Evolutionary conservation across 768 basidiomycete species (phyloP).

Genomic region (Suillus discolor): DNA sequence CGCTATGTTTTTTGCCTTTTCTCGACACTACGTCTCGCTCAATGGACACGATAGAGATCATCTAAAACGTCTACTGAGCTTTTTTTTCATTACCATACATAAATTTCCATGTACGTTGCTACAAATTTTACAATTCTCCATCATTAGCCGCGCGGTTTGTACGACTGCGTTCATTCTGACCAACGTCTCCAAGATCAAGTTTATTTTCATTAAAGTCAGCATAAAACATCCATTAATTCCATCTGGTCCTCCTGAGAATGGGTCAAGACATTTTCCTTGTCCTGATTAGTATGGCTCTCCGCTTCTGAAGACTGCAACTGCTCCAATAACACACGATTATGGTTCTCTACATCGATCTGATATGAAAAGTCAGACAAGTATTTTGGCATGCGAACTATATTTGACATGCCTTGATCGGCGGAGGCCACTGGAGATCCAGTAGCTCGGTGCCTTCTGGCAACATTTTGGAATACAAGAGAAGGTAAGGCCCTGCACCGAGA

Average conservation of each 20-base stretch:
- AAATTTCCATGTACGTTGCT: background rate
- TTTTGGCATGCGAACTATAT: slow-evolving; percentile 8
- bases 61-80: slow-evolving; percentile 4
- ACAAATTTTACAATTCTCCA: slow-evolving; percentile 2
- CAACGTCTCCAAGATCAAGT: background rate
- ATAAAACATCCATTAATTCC: slow-evolving; percentile 1
- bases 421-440: slow-evolving; percentile 25
- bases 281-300: background rate
- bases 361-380: slow-evolving; percentile 24
- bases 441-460: slow-evolving; percentile 24
- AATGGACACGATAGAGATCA: background rate
- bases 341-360: slow-evolving; percentile 5
- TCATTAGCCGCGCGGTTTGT: background rate
- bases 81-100: background rate
- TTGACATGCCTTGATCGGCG: slow-evolving; percentile 23
- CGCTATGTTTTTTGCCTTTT: background rate
- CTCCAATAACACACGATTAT: slow-evolving; percentile 1
- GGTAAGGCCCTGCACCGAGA: slow-evolving; percentile 74
- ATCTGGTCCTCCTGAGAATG: background rate
- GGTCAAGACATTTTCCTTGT: background rate
- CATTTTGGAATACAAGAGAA: slow-evolving; percentile 66
- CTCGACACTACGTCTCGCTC: background rate
- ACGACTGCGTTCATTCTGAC: background rate
- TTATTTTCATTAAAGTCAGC: background rate
- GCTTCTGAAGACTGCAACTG: background rate